Conservation (phyloP, 257 asterid genomes). For the Leptodermis oblonga region DNA sequence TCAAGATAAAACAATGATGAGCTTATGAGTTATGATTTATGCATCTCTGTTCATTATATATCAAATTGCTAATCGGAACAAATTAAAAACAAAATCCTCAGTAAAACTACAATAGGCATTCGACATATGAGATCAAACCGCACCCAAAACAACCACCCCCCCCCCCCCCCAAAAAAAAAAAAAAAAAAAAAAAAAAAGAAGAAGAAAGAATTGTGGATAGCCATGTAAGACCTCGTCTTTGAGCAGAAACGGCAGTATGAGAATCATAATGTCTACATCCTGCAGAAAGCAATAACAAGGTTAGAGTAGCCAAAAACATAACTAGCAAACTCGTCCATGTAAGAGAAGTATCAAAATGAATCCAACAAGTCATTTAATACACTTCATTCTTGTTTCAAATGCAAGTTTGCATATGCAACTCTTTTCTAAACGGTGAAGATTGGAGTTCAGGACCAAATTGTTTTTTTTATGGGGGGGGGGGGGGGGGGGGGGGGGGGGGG, state of each 20-base stretch:
- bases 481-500: too few relatives aligned
- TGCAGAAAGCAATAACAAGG: conserved; percentile 33
- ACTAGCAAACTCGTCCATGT: background rate
- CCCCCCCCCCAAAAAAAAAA: too few relatives aligned
- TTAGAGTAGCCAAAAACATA: conserved; percentile 12
- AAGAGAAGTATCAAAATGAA: background rate
- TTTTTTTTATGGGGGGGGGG: background rate
- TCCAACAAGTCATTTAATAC: background rate
- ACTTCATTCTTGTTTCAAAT: background rate
- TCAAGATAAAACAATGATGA: too few relatives aligned
- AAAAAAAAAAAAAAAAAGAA: too few relatives aligned
- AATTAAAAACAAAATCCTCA: background rate
- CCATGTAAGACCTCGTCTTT: conserved; percentile 69
- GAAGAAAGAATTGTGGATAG: conserved; percentile 14
- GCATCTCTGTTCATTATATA: too few relatives aligned
- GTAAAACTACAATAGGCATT: background rate
- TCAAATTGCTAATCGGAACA: too few relatives aligned
- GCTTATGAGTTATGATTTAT: too few relatives aligned
- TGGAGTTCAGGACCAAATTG: background rate
- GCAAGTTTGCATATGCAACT: background rate
- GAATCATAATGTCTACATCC: conserved; percentile 82
- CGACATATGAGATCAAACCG: background rate
- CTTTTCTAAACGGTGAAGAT: background rate
- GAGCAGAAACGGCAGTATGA: conserved; percentile 76
- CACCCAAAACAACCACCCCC: background rate